These are phyloP conservation scores for Lanmaoa pseudosensibilis DNA, from an alignment of 768 basidiomycete species.

Conservation along the genomic window DNA sequence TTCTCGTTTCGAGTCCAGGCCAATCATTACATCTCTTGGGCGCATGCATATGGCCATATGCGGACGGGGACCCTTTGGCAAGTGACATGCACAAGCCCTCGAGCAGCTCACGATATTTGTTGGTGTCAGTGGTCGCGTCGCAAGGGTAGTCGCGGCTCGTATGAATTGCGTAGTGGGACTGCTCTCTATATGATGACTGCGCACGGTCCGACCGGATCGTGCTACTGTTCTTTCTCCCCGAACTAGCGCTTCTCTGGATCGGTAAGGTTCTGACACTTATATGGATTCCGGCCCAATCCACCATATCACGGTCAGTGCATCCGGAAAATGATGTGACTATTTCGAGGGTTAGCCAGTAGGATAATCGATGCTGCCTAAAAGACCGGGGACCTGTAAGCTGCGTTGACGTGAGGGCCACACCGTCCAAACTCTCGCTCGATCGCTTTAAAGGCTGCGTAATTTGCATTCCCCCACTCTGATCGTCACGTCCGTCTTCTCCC, in stretches of 20 bases:
- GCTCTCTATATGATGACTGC: neutral
- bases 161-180: neutral
- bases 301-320: constrained; percentile 9
- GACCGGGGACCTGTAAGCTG: neutral
- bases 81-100: neutral
- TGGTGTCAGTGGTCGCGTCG: neutral
- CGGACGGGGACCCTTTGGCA: neutral
- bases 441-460: constrained; percentile 17
- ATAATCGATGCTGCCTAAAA: neutral
- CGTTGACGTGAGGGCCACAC: constrained; percentile 9
- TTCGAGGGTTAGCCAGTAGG: constrained; percentile 4
- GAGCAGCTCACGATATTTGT: neutral
- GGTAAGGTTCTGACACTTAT: constrained; percentile 15
- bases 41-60: constrained; percentile 7
- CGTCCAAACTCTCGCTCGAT: neutral
- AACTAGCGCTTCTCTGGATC: constrained; percentile 14
- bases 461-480: neutral
- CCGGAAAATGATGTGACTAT: constrained; percentile 17
- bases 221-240: constrained; percentile 10
- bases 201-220: constrained; percentile 1
- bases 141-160: neutral
- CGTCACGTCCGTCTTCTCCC: constrained; percentile 10
- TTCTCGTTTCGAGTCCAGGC: neutral
- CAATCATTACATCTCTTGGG: constrained; percentile 6
- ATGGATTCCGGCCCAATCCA: constrained; percentile 5